These are phyloP conservation scores for Sporothrix sp. DNA, from an alignment of 2,329 filamentous ascomycete species.

Conservation along the genomic window DNA sequence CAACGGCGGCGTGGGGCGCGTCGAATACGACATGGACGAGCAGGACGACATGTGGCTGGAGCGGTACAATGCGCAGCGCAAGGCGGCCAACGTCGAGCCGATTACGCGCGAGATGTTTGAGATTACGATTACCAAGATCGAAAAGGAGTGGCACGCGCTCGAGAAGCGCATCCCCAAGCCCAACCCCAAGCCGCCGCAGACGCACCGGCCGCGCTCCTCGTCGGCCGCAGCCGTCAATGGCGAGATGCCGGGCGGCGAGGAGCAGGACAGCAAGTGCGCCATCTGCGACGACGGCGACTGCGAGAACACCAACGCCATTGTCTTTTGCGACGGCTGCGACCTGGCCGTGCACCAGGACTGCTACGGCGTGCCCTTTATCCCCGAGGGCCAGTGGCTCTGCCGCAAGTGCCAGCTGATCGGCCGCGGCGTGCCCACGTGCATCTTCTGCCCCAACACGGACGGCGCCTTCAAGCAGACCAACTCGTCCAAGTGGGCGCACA, in stretches of 20 bases:
- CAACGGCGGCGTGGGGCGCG: constrained; percentile 55
- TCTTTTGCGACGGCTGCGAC: constrained; percentile 97
- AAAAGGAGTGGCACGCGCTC: constrained; percentile 94
- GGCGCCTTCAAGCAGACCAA: constrained; percentile 98
- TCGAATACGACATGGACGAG: constrained; percentile 99
- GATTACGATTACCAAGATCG: constrained; percentile 96
- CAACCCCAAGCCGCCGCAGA: constrained; percentile 92
- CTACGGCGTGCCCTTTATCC: constrained; percentile 97
- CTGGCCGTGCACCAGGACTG: constrained; percentile 97
- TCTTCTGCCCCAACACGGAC: constrained; percentile 96
- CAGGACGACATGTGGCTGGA: constrained; percentile 96
- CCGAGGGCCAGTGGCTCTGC: constrained; percentile 96
- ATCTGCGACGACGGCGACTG: constrained; percentile 99
- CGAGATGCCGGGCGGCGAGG: constrained; percentile 74
- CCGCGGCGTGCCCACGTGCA: constrained; percentile 84
- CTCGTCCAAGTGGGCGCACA: constrained; percentile 89
- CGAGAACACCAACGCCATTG: constrained; percentile 97
- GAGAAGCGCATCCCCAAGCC: constrained; percentile 96
- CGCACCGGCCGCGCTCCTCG: constrained; percentile 82
- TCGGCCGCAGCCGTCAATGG: constrained; percentile 93
- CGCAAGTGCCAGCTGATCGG: constrained; percentile 94
- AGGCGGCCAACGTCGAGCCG: constrained; percentile 61
- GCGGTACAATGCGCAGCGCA: constrained; percentile 67
- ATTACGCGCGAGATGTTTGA: constrained; percentile 94
- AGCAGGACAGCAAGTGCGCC: constrained; percentile 93